These are phyloP conservation scores for Begonia loranthoides DNA, from an alignment of 306 rosid genomes.

Conservation along the genomic window DNA sequence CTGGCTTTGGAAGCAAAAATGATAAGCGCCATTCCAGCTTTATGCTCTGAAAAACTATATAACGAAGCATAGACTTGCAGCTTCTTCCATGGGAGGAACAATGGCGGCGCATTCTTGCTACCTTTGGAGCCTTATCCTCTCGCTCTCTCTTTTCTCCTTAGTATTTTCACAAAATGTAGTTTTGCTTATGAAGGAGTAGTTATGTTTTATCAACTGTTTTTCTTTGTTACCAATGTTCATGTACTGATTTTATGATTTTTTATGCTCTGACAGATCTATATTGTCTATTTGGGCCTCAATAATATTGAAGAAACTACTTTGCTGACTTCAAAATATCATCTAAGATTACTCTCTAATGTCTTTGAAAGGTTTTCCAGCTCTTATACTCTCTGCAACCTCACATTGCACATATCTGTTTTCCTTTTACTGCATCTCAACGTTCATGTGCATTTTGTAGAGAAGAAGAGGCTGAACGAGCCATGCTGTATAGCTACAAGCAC, in stretches of 20 bases:
- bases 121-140: not conserved
- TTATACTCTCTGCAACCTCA: not conserved
- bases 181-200: not conserved
- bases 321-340: conserved; percentile 25
- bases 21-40: not conserved
- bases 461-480: conserved; percentile 33
- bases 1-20: not conserved
- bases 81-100: not conserved
- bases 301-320: conserved; percentile 10
- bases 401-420: not conserved
- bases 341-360: conserved; percentile 32
- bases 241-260: not conserved
- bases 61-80: not conserved
- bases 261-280: conserved; percentile 26
- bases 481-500: conserved; percentile 47
- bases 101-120: not conserved
- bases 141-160: not conserved
- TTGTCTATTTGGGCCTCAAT: conserved; percentile 37
- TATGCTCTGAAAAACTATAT: not conserved
- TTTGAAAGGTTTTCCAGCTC: conserved; percentile 21
- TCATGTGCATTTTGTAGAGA: conserved; percentile 15
- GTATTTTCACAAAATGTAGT: not conserved
- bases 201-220: not conserved
- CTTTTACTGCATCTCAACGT: not conserved
- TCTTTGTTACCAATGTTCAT: not conserved